Conservation (phyloP, 2,329 filamentous ascomycete species). For the Hortaea werneckii region DNA sequence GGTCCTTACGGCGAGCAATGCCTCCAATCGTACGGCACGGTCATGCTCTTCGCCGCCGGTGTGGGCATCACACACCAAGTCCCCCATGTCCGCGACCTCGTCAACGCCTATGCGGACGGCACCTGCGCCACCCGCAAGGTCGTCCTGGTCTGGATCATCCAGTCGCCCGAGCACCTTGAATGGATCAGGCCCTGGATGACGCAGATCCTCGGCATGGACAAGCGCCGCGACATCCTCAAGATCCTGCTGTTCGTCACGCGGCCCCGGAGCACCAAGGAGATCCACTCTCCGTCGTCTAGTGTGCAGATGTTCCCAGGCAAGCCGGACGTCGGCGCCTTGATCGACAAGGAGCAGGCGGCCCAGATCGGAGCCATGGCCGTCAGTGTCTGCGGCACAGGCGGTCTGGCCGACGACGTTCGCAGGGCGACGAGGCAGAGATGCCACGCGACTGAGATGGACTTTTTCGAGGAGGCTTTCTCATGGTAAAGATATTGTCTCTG, state of each 20-base stretch:
- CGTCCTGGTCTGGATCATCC: slow-evolving; percentile 85
- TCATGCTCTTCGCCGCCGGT: slow-evolving; percentile 81
- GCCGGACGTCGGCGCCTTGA: slow-evolving; percentile 69
- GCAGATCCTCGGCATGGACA: slow-evolving; percentile 68
- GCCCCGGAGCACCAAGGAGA: slow-evolving; percentile 72
- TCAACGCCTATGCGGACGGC: slow-evolving; percentile 48
- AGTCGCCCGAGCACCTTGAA: slow-evolving; percentile 77
- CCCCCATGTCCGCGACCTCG: slow-evolving; percentile 66
- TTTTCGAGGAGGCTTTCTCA: slow-evolving; percentile 69
- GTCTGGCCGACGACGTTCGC: slow-evolving; percentile 65
- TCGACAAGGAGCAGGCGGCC: slow-evolving; percentile 70
- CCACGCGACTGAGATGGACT: slow-evolving; percentile 58
- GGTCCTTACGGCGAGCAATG: slow-evolving; percentile 76
- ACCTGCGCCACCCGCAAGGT: slow-evolving; percentile 73
- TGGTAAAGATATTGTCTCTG: slow-evolving; percentile 33
- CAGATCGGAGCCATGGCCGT: slow-evolving; percentile 85
- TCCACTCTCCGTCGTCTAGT: slow-evolving; percentile 63
- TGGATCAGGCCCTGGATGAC: slow-evolving; percentile 94
- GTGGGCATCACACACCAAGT: slow-evolving; percentile 95
- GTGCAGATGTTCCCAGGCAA: slow-evolving; percentile 89
- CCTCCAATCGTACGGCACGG: slow-evolving; percentile 85
- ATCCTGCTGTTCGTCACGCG: slow-evolving; percentile 87
- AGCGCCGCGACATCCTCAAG: slow-evolving; percentile 69
- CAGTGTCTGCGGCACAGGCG: slow-evolving; percentile 65
- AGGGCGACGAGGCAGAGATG: slow-evolving; percentile 55